A percentile compares a stretch with the other conserved stretches of the same genome.
Evolutionary conservation across 305 asterid genomes (phyloP).

Genomic region (Nicotiana rustica): DNA sequence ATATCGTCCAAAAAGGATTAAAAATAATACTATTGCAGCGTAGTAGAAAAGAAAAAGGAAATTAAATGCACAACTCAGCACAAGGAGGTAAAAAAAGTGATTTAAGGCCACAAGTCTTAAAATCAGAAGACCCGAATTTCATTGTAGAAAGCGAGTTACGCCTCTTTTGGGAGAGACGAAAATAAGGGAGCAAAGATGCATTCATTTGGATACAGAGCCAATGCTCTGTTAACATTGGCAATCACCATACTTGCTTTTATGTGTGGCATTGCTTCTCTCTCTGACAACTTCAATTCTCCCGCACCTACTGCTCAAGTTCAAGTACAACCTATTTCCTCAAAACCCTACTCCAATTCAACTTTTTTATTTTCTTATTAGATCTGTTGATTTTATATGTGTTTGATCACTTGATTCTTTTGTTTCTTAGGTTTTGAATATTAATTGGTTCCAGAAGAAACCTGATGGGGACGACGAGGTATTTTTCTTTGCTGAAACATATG

Average conservation of each 20-base stretch:
- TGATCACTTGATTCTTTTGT: neutral
- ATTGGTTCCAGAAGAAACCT: constrained; percentile 99
- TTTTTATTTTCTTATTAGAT: constrained; percentile 10
- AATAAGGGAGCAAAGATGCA: constrained; percentile 54
- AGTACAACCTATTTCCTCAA: constrained; percentile 39
- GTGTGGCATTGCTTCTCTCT: constrained; percentile 79
- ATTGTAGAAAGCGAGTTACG: constrained; percentile 5
- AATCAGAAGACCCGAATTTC: neutral
- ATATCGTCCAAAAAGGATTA: neutral
- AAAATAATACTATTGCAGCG: too few species aligned
- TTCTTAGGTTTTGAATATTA: constrained; percentile 84
- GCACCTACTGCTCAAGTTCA: constrained; percentile 76
- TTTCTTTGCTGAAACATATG: neutral
- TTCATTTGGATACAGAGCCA: constrained; percentile 77
- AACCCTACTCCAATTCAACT: neutral
- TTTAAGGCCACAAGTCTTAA: too few species aligned
- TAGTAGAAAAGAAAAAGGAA: neutral
- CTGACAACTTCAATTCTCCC: constrained; percentile 79
- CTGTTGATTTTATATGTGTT: neutral
- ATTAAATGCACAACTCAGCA: neutral
- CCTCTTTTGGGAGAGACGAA: neutral
- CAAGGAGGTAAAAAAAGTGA: neutral
- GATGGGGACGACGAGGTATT: constrained; percentile 98
- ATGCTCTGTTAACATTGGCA: constrained; percentile 76
- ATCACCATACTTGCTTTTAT: constrained; percentile 78